These are phyloP conservation scores for Hypoxylon sp. DNA, from an alignment of 2,329 filamentous ascomycete genomes.

Conservation along the genomic window DNA sequence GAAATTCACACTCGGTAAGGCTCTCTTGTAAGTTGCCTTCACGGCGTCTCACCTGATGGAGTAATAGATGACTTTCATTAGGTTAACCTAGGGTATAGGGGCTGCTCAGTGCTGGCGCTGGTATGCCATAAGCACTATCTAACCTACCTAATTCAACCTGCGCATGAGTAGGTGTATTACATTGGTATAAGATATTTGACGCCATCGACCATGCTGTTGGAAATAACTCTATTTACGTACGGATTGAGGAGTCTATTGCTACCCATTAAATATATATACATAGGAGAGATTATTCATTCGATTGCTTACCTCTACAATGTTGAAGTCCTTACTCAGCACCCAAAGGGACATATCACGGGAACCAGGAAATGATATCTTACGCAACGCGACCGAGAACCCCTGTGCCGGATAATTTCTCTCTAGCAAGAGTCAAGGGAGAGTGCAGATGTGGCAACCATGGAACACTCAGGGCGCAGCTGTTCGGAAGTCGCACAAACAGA, in stretches of 20 bases:
- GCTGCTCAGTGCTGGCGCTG: not conserved
- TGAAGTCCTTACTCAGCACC: conserved; percentile 3
- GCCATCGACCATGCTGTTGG: not conserved
- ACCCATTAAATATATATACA: not conserved
- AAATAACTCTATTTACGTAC: not conserved
- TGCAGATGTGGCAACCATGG: not conserved
- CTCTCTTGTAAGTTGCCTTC: not conserved
- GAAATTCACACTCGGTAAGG: not conserved
- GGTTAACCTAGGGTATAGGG: not conserved
- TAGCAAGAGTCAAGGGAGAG: not conserved
- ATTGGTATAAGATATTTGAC: not conserved
- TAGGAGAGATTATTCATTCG: not conserved
- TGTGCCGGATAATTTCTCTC: not conserved
- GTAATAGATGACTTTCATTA: not conserved
- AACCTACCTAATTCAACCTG: not conserved
- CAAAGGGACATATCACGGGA: conserved; percentile 8
- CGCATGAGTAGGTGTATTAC: not conserved
- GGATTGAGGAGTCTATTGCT: not conserved
- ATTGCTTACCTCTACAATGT: not conserved
- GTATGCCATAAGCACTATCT: not conserved
- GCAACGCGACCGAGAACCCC: not conserved
- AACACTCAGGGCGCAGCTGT: conserved; percentile 9
- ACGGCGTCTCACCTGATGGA: not conserved
- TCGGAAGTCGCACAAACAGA: conserved; percentile 4
- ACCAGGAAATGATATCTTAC: not conserved